Base-by-base conservation (phyloP, 352 stramenopile genomes). In the Globisporangium nodosum region DNA sequence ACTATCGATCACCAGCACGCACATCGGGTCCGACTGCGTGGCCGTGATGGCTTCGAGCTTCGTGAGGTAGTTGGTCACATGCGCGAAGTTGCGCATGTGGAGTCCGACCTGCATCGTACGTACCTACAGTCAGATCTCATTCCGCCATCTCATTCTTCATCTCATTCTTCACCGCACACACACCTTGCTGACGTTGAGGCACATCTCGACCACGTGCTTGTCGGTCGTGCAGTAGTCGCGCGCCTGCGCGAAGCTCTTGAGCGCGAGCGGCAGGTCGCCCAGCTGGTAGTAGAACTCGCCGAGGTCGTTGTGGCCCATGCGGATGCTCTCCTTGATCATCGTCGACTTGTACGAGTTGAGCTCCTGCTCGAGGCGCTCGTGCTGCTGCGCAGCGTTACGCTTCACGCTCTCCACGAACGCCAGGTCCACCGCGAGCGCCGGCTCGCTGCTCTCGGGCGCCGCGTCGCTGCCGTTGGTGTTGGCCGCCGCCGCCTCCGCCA, bases 261-360 rank as follows among this genome's bases (percentile, higher is more conserved):
- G 61, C 18, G 87, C 83, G 40, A 83, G 67, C 7, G 73, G 64
- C 9, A 96, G 57, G 50, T 96, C 85, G 4, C 87, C 87, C 5
- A 90, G 47, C 40, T 90, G 73, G 68, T 94, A 94, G 70, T 94
- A 94, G 63, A 96, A 94, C 48, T 91, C 78, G 11, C 85, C 87
- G 21, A 96, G 68, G 49, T 96, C 87, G 45, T 94, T 94, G 68
- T 94, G 75, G 0, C 87, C 87, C 81, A 96, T 96, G 81, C 87
- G 76, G 60, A 96, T 96, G 72, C 84, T 94, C 60, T 96, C 87
- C 64, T 96, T 96, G 77, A 96, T 94, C 78, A 94, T 89, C 16
- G 79, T 94, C 37, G 83, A 94, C 68, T 96, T 96, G 74, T 94
- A 96, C 70, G 85, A 94, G 58, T 94, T 92, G 18, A 96, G 76